Evolutionary conservation across 2,329 filamentous ascomycete genomes (phyloP).

Genomic region (Pezicula rhizophila): DNA sequence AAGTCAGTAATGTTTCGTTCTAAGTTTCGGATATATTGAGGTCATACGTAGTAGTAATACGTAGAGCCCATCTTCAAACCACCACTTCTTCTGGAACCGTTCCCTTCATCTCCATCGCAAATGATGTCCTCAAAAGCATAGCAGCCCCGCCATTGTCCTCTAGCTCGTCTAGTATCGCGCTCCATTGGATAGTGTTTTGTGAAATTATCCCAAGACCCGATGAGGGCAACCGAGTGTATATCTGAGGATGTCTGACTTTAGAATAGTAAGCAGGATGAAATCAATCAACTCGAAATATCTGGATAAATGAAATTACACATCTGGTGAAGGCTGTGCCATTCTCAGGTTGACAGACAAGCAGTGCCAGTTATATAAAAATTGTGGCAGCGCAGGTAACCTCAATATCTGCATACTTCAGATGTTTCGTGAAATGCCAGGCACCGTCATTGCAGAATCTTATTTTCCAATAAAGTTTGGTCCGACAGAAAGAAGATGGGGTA

Average conservation of each 20-base stretch:
- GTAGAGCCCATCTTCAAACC: conserved; percentile 87
- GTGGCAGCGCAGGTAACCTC: no score
- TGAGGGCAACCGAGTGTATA: conserved; percentile 66
- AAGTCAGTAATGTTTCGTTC: conserved; percentile 11
- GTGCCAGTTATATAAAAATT: background rate
- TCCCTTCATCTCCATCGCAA: conserved; percentile 60
- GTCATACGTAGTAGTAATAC: conserved; percentile 90
- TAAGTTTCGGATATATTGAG: conserved; percentile 25
- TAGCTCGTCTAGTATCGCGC: conserved; percentile 67
- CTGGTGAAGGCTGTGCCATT: no score
- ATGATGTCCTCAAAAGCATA: conserved; percentile 82
- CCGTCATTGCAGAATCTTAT: background rate
- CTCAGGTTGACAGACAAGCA: background rate
- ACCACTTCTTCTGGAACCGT: conserved; percentile 57
- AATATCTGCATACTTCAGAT: background rate
- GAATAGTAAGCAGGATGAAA: conserved; percentile 13
- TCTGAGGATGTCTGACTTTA: conserved; percentile 53
- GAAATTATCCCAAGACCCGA: conserved; percentile 97
- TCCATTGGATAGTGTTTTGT: conserved; percentile 72
- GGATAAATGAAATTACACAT: background rate
- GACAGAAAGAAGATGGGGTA: background rate
- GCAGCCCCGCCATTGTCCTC: conserved; percentile 78
- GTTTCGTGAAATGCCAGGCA: background rate
- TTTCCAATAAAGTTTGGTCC: background rate
- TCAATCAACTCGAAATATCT: conserved; percentile 6